Evolutionary conservation across 768 basidiomycete genomes (phyloP), one percentile per base, ranked within the genome.

Genomic region (Naganishia vishniacii): DNA sequence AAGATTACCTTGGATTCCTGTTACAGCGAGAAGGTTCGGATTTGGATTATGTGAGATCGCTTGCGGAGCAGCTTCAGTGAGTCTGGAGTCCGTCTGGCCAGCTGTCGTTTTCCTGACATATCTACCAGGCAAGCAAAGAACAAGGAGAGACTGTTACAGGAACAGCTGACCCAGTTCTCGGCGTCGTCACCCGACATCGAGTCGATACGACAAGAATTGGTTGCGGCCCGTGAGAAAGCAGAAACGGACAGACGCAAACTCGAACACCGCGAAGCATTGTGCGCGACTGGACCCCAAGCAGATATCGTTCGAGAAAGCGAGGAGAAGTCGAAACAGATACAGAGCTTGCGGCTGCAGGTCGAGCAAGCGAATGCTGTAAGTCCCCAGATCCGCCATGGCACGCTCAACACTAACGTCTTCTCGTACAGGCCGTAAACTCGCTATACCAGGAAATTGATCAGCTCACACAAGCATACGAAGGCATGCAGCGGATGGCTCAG

Each of bases 381-480:
- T 77, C 32, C 4, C 5, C 4, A 16, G 3, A 12, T 23, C 23
- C 29, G 59, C 12, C n/a, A 20, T 53, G 40, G 9, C 18, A 31
- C 1, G 5, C 8, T 18, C 47, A 29, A 34, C n/a, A 23, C 44
- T 48, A 25, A 51, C 40, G 25, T 34, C 15, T 2, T 26, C 11
- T 9, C 1, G 45, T 53, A 1, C 18, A n/a, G 44, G 20, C 58
- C 51, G 53, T 53, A 12, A 64, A 84, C 15, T 83, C 88, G 20
- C 78, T 95, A 20, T 94, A 88, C 69, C 80, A 84, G 20, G 93
- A 97, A 77, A 78, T 97, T 6, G 91, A 94, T 65, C 85, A 85
- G 67, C 72, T 99, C 16, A 90, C 91, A 16, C 82, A 85, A 34
- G 85, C 90, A 0, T 97, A 91, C 89, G 90, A 94, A 71, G 78